Base-by-base conservation (phyloP, 805 yeast genomes). In the Candida mattraensis region DNA sequence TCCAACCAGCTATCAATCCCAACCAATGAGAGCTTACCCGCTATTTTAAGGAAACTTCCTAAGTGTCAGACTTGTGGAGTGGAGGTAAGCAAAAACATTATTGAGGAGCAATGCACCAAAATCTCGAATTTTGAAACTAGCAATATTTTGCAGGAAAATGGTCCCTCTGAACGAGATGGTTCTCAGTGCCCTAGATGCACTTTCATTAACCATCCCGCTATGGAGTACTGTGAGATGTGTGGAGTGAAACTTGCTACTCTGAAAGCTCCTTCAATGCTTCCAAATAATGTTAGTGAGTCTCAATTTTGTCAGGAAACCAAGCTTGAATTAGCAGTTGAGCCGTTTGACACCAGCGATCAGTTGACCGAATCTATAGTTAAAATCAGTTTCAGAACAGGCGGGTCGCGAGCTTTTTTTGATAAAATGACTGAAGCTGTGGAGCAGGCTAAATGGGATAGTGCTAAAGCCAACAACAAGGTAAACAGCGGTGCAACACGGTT, bases 191-290 rank as follows among this genome's bases (percentile, higher is more conserved):
- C 72, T 0, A 61, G 58, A 31, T 63, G 68, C 35, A 63, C 98
- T 0, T 91, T 88, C 51, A 63, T 77, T 9, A 93, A 91, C 56
- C 96, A 89, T 57, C 84, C 88, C 0, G 76, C 85, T 3, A 66
- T 91, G 68, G 60, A 69, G 23, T 70, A 68, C 44, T 91, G 99
- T 60, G 99, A 91, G 58, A 72, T 93, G 54, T 91, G 98, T 63
- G 96, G 96, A 0, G 67, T 81, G 0, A 66, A 66, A 14, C 55
- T 81, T 17, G 39, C 48, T 3, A 53, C 69, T 3, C 15, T 52
- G 18, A 29, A 54, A 44, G 6, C 47, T 10, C 56, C 55, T 5
- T 36, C 51, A 5, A 39, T n/a, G n/a, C n/a, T n/a, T n/a, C n/a
- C n/a, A n/a, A n/a, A n/a, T n/a, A n/a, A n/a, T n/a, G n/a, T n/a